Conservation (phyloP, 78 protist species). For the Guillardia theta region DNA sequence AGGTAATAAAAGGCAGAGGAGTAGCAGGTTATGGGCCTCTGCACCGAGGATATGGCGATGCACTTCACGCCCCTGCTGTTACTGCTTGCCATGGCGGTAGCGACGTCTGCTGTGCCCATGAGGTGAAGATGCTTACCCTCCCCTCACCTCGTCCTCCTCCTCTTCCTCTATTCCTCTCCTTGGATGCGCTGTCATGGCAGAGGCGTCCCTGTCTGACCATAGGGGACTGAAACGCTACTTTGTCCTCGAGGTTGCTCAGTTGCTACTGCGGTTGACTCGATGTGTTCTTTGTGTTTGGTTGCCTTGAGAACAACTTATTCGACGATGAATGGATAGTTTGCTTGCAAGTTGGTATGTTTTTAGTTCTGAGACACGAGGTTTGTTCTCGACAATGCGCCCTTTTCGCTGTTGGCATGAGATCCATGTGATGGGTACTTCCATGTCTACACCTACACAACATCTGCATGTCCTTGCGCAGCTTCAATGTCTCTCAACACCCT, state of each 20-base stretch:
- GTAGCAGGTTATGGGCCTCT: too few species aligned
- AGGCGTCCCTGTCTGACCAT: not conserved
- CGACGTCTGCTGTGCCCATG: too few species aligned
- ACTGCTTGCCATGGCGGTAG: too few species aligned
- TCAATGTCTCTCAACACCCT: too few species aligned
- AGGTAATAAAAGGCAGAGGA: too few species aligned
- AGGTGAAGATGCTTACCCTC: not conserved
- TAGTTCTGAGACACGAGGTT: not conserved
- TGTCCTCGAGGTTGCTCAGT: too few species aligned
- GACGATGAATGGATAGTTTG: too few species aligned
- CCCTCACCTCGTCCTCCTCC: not conserved
- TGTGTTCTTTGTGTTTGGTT: too few species aligned
- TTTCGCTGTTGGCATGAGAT: not conserved
- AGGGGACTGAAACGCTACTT: not conserved
- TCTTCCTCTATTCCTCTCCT: not conserved
- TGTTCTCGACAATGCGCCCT: not conserved
- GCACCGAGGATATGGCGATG: too few species aligned
- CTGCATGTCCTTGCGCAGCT: not conserved
- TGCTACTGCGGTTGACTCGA: too few species aligned
- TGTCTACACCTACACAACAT: not conserved
- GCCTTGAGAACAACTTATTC: too few species aligned
- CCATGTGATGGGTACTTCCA: not conserved
- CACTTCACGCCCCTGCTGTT: too few species aligned
- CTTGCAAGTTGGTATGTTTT: not conserved
- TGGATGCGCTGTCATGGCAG: not conserved